Conservation (phyloP, 2,329 filamentous ascomycete species). For the Chaetomiaceae sp. region DNA sequence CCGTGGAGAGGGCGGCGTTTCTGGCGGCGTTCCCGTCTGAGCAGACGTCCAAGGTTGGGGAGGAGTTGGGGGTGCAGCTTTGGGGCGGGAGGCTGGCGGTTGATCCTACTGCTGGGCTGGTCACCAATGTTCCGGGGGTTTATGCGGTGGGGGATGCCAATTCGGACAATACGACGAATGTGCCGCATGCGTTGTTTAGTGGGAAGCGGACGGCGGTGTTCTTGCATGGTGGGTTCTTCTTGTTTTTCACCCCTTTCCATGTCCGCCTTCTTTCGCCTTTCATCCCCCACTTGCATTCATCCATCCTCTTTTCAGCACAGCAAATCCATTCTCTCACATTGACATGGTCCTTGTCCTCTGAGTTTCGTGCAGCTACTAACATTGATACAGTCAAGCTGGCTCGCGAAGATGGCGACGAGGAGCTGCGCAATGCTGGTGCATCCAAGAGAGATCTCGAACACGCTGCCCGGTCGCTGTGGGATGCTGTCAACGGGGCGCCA, state of each 20-base stretch:
- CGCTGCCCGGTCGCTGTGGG: slow-evolving; percentile 43
- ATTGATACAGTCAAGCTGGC: slow-evolving; percentile 14
- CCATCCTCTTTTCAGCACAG: background rate
- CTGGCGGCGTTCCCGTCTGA: slow-evolving; percentile 31
- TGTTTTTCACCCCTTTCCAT: background rate
- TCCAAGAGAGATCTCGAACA: slow-evolving; percentile 32
- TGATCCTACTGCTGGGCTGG: slow-evolving; percentile 38
- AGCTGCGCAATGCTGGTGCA: slow-evolving; percentile 26
- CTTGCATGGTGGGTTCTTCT: slow-evolving; percentile 47
- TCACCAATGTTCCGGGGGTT: slow-evolving; percentile 50
- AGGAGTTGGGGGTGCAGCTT: slow-evolving; percentile 44
- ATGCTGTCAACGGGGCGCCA: slow-evolving; percentile 40
- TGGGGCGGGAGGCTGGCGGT: slow-evolving; percentile 41
- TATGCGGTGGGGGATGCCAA: slow-evolving; percentile 59
- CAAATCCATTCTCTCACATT: background rate
- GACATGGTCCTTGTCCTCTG: no score
- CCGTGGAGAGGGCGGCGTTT: slow-evolving; percentile 46
- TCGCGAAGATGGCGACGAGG: slow-evolving; percentile 28
- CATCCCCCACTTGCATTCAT: no score
- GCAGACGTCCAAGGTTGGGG: slow-evolving; percentile 21
- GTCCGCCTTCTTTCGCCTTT: no score
- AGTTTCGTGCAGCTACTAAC: slow-evolving; percentile 10
- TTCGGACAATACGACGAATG: slow-evolving; percentile 55
- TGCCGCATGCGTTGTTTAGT: slow-evolving; percentile 56
- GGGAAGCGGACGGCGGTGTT: slow-evolving; percentile 56